Base-by-base conservation (phyloP, 176 grass and related monocot genomes). In the Musa troglodytarum region DNA sequence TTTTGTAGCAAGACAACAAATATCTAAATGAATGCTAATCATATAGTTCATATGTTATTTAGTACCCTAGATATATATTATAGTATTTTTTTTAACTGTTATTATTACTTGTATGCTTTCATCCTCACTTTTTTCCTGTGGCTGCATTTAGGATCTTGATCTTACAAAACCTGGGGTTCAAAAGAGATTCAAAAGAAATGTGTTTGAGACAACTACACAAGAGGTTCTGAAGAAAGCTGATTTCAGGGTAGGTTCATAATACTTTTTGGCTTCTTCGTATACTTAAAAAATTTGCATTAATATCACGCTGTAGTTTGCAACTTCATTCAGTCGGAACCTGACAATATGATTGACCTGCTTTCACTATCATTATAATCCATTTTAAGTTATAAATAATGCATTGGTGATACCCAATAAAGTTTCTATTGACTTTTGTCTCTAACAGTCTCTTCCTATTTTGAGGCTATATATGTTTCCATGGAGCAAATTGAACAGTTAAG, bases 201-300 rank as follows among this genome's bases (percentile, higher is more conserved):
- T 82, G 53, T 98, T 98, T 81, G 56, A 91, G 88, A 94, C 88
- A 25, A 87, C 86, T 59, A 94, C 90, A 63, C 22, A 53, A 15
- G 88, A 94, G 54, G 95, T 94, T 79, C 82, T 98, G 61, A 89
- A 58, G 78, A 98, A 94, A 87, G 90, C 95, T 0, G 95, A 98
- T 91, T 98, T 94, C 82, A 87, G 88, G 84, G 94, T 98, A 54
- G 89, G 78, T 14, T 22, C 23, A 49, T 21, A 43, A 43, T 22
- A 50, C 6, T 10, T 66, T 23, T 15, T n/a, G 43, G 14, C 12
- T 34, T 64, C 53, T 24, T 25, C 3, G 13, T 77, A 75, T 65
- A 52, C 28, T 10, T 50, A 5, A 49, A 13, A 13, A 49, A 1
- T 49, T 76, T 43, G 3, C 34, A 43, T 43, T 43, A 6, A 43